Evolutionary conservation across 2,329 filamentous ascomycete species (phyloP), one percentile per base, ranked within the genome.

Genomic region (Colletotrichum musicola): DNA sequence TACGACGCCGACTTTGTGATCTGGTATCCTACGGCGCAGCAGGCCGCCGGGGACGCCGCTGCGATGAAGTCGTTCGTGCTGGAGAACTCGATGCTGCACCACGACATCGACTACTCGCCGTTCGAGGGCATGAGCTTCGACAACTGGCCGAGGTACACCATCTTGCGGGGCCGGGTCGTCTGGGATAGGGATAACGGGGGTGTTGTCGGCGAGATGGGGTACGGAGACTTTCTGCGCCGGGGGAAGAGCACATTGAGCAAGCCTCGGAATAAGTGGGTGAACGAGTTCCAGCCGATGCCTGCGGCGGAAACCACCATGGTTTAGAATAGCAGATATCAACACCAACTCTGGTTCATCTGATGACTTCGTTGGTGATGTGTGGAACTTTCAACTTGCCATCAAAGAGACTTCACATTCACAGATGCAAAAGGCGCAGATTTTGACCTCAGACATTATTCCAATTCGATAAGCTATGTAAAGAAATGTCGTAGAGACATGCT

Each of bases 81-180:
- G 70, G 76, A 77, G 47, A 89, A 90, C 72, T 78, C 79, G 7
- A 84, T 85, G 77, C 75, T 90, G 70, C 88, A 91, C 75, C 88
- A 90, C 74, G 82, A 87, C 68, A 84, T 89, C 2, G 88, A 91
- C 73, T 89, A 90, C 73, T 89, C 88, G 9, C 88, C 88, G 0
- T 90, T 86, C 72, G 88, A 90, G 74, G 88, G 88, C 0, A 81
- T 80, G 56, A 78, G 73, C n/a, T 73, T 91, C 47, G 81, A 80
- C 30, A 87, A 90, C 65, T 90, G 89, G 88, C 88, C 88, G 12
- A 80, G 88, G 20, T 90, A 86, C 73, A 90, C 88, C 0, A 80
- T 91, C 7, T 71, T 91, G 49, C 77, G 89, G 63, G 89, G 89
- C 0, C 77, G 85, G 69, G 81, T 90, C 0, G 84, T 89, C 1